A percentile compares a stretch with the other conserved stretches of the same genome.
phyloP scores from a whole-genome alignment of 768 basidiomycete species.

The Lyophyllum atratum region DNA sequence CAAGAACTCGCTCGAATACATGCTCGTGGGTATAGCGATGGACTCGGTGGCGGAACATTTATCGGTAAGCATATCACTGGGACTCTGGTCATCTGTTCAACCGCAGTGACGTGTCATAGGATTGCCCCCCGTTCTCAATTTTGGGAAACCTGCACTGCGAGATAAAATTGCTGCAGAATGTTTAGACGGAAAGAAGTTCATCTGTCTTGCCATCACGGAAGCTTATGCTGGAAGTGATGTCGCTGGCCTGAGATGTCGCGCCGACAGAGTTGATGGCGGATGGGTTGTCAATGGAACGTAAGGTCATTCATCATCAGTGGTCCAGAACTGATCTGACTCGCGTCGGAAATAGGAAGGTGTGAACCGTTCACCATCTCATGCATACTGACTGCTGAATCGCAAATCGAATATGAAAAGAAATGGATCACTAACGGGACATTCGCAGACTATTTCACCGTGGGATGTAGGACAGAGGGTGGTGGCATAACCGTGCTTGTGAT shows the following conservation, averaged over 20 bases:
- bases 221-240: constrained; percentile 84
- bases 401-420: constrained; percentile 42
- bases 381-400: neutral
- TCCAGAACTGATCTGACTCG: neutral
- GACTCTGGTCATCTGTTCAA: neutral
- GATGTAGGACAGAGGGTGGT: constrained; percentile 55
- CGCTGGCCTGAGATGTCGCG: constrained; percentile 69
- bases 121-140: constrained; percentile 80
- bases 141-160: constrained; percentile 64
- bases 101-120: constrained; percentile 31
- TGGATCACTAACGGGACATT: constrained; percentile 84
- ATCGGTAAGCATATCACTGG: constrained; percentile 30
- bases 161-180: constrained; percentile 59
- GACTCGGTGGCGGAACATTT: constrained; percentile 52
- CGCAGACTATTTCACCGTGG: constrained; percentile 69
- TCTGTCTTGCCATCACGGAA: constrained; percentile 82
- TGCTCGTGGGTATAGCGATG: constrained; percentile 79
- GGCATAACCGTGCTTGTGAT: constrained; percentile 28
- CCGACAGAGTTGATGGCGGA: constrained; percentile 68
- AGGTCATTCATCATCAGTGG: constrained; percentile 11
- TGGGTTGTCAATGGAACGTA: constrained; percentile 87
- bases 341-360: constrained; percentile 4
- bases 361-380: neutral
- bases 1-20: constrained; percentile 72
- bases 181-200: constrained; percentile 65